Conservation (phyloP, 441 rosid species). For the Erysimum pusillum region DNA sequence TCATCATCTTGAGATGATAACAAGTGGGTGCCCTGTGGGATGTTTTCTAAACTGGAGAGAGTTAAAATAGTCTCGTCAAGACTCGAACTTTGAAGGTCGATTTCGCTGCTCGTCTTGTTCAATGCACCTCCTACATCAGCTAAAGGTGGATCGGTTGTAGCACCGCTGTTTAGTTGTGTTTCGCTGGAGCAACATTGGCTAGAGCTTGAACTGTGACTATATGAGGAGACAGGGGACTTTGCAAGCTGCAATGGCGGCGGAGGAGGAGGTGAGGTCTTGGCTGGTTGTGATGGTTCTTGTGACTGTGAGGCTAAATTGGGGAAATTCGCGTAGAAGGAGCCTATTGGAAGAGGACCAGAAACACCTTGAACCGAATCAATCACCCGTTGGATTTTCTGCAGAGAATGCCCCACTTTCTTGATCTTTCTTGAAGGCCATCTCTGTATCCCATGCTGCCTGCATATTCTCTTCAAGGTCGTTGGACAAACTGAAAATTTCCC, state of each 20-base stretch:
- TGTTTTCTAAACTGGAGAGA: constrained; percentile 49
- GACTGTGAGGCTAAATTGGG: constrained; percentile 73
- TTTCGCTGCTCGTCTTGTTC: constrained; percentile 59
- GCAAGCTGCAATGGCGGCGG: no score
- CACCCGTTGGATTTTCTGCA: constrained; percentile 80
- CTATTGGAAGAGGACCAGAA: constrained; percentile 71
- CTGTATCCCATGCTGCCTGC: constrained; percentile 84
- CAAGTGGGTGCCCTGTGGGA: constrained; percentile 39
- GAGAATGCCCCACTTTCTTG: constrained; percentile 89
- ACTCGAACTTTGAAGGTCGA: constrained; percentile 59
- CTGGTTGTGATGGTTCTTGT: constrained; percentile 47
- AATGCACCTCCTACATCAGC: constrained; percentile 35
- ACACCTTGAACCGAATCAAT: constrained; percentile 82
- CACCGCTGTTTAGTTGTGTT: constrained; percentile 51
- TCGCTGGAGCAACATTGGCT: constrained; percentile 78
- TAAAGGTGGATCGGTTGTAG: constrained; percentile 38
- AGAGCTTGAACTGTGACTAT: constrained; percentile 79
- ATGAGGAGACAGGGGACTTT: constrained; percentile 54
- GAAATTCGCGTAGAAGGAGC: constrained; percentile 73
- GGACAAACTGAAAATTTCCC: constrained; percentile 81
- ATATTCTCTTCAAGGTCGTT: constrained; percentile 92
- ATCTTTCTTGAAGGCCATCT: constrained; percentile 95
- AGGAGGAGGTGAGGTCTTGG: no score
- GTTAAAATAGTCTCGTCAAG: constrained; percentile 50
- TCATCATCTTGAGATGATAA: constrained; percentile 53